These are phyloP conservation scores for Pythium rishiriense DNA, from an alignment of 352 stramenopile genomes.

Conservation along the genomic window DNA sequence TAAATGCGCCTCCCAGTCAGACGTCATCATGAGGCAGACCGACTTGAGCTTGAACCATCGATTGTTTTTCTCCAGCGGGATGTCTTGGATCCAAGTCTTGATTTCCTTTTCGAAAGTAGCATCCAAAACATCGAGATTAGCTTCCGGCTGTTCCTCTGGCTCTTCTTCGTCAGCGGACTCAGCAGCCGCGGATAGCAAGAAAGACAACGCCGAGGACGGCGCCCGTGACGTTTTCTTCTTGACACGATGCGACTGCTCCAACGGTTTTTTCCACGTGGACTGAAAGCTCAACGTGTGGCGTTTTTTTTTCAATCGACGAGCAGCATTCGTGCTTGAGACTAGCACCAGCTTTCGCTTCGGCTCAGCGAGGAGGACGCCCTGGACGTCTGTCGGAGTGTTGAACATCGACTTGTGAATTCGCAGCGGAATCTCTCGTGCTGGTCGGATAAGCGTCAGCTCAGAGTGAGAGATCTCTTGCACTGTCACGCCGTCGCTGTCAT, in stretches of 20 bases:
- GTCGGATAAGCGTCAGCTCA: slow-evolving; percentile 17
- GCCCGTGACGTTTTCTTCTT: slow-evolving; percentile 74
- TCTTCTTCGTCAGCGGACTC: slow-evolving; percentile 81
- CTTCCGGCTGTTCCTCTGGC: slow-evolving; percentile 63
- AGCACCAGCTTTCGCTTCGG: slow-evolving; percentile 81
- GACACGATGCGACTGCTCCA: slow-evolving; percentile 53
- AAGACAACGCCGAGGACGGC: slow-evolving; percentile 72
- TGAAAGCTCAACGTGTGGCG: slow-evolving; percentile 78
- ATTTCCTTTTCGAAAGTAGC: slow-evolving; percentile 44
- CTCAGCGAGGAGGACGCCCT: slow-evolving; percentile 78
- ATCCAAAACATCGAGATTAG: slow-evolving; percentile 56
- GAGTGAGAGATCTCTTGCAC: slow-evolving; percentile 27
- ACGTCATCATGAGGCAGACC: slow-evolving; percentile 62
- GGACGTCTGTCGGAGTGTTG: slow-evolving; percentile 71
- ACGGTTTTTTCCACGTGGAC: slow-evolving; percentile 81
- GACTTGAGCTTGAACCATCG: slow-evolving; percentile 76
- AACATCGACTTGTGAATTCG: slow-evolving; percentile 87
- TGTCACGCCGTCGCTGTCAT: background rate
- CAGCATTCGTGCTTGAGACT: slow-evolving; percentile 62
- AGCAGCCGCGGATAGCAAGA: slow-evolving; percentile 68
- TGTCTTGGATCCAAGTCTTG: slow-evolving; percentile 64
- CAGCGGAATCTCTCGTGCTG: slow-evolving; percentile 56
- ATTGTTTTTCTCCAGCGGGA: slow-evolving; percentile 58
- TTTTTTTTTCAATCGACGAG: slow-evolving; percentile 84
- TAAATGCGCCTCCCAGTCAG: slow-evolving; percentile 81